phyloP scores from a whole-genome alignment of 164 flowering plant species.

The Dillenia turbinata region DNA sequence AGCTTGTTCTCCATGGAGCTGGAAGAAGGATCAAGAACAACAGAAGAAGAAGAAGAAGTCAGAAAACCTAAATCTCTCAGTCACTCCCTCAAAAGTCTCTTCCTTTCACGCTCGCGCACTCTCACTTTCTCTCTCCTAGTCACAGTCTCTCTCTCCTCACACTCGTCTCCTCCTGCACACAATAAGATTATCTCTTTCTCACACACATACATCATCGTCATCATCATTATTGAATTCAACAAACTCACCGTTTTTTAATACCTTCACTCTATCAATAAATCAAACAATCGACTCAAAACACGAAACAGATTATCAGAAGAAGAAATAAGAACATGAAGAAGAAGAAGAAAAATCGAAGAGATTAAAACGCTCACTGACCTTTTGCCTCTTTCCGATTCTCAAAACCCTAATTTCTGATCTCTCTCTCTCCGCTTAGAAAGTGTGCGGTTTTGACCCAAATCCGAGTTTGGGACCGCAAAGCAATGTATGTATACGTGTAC shows the following conservation, averaged over 20 bases:
- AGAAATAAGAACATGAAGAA: too few species aligned
- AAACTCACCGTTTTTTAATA: conserved; percentile 10
- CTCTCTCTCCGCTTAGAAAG: too few species aligned
- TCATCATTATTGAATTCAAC: conserved; percentile 9
- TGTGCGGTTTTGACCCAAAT: too few species aligned
- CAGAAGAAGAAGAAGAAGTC: neutral
- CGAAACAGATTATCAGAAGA: too few species aligned
- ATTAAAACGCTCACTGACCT: too few species aligned
- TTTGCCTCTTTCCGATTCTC: too few species aligned
- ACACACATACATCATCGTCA: conserved; percentile 35
- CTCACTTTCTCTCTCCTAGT: conserved; percentile 21
- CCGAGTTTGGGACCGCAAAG: too few species aligned
- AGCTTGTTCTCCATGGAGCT: conserved; percentile 63
- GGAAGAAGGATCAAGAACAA: conserved; percentile 6
- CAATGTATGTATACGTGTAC: too few species aligned
- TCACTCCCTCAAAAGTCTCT: conserved; percentile 18
- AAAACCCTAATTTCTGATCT: too few species aligned
- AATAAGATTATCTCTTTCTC: conserved; percentile 61
- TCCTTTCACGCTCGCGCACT: conserved; percentile 20
- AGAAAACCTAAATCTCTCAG: conserved; percentile 19
- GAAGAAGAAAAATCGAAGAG: too few species aligned
- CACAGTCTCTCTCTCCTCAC: conserved; percentile 43
- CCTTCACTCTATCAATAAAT: too few species aligned
- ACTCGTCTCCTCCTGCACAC: conserved; percentile 45
- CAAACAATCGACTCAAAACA: too few species aligned